phyloP scores from a whole-genome alignment of 1,139 yeast species.

The Kluyveromyces sp. region DNA sequence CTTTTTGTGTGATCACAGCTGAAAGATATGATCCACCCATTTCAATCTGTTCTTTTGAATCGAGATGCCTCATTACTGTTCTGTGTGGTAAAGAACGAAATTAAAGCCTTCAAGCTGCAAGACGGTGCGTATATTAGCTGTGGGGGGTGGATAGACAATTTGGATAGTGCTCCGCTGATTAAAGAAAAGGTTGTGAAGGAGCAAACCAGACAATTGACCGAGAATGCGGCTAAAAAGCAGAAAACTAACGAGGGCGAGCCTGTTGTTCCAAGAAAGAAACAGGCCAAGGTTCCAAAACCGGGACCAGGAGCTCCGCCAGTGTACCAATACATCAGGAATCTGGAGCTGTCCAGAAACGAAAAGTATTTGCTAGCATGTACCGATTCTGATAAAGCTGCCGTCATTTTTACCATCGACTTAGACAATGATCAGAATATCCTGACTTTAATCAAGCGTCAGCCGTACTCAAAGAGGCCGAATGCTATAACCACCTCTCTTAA shows the following conservation, averaged over 20 bases:
- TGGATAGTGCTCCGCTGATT: conserved; percentile 38
- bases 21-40: conserved; percentile 53
- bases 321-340: conserved; percentile 57
- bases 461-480: conserved; percentile 85
- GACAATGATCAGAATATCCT: conserved; percentile 34
- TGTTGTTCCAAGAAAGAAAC: conserved; percentile 31
- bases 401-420: conserved; percentile 46
- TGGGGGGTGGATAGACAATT: conserved; percentile 55
- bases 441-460: conserved; percentile 57
- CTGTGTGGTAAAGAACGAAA: conserved; percentile 49
- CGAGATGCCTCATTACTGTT: conserved; percentile 42
- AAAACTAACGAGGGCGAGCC: conserved; percentile 32
- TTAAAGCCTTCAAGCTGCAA: conserved; percentile 42
- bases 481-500: conserved; percentile 58
- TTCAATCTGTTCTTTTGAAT: conserved; percentile 47
- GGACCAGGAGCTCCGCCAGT: conserved; percentile 64
- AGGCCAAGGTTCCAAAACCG: conserved; percentile 53
- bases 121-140: conserved; percentile 31
- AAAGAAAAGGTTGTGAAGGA: conserved; percentile 43
- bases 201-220: conserved; percentile 33
- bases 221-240: conserved; percentile 31
- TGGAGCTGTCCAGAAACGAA: conserved; percentile 49
- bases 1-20: background rate
- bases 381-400: conserved; percentile 75
- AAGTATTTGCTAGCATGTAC: conserved; percentile 59